Evolutionary conservation across 495 filamentous ascomycete genomes (phyloP), one percentile per base, ranked within the genome.

Genomic region (Chaetomium fimeti): DNA sequence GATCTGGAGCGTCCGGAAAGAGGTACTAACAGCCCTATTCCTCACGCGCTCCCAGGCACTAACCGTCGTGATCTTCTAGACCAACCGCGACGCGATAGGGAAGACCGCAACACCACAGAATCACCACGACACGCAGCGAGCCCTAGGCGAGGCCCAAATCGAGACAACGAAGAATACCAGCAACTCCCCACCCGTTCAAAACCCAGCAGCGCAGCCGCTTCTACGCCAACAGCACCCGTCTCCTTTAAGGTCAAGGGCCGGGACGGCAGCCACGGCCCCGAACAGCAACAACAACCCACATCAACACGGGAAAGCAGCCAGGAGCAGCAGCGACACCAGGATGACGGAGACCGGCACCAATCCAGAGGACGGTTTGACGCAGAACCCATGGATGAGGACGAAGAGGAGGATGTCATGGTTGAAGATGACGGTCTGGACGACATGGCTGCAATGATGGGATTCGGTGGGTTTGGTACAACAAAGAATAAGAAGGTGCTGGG

Each of bases 401-500:
- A 71, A 5, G 74, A 71, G 5, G 73, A 81, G 15, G 77, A 80
- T n/a, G 65, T 77, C 20, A 82, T 85, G 38, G 74, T 81, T 0
- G 78, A 78, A 42, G 90, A 95, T 51, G 88, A 91, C 61, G 80
- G 85, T 20, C 82, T 92, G 64, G 85, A 83, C 55, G 82, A 84
- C 61, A 95, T 98, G 89, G 82, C 85, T 60, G 83, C 84, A 18
- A 86, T 90, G 79, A 91, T 98, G 90, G 95, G 95, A 1, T 97
- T 98, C 68, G 85, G 84, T 6, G 82, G 81, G 18, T 98, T 98
- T 74, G 87, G 88, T 53, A 89, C 85, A 20, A 98, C 94, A 40
- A 96, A 98, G 72, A 84, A 89, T 63, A 92, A 90, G 67, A 97
- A 98, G 72, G 87, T 98, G 0, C 82, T 86, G 9, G 94, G 94